Base-by-base conservation (phyloP, 2,329 filamentous ascomycete species). In the Pseudogymnoascus sp. region DNA sequence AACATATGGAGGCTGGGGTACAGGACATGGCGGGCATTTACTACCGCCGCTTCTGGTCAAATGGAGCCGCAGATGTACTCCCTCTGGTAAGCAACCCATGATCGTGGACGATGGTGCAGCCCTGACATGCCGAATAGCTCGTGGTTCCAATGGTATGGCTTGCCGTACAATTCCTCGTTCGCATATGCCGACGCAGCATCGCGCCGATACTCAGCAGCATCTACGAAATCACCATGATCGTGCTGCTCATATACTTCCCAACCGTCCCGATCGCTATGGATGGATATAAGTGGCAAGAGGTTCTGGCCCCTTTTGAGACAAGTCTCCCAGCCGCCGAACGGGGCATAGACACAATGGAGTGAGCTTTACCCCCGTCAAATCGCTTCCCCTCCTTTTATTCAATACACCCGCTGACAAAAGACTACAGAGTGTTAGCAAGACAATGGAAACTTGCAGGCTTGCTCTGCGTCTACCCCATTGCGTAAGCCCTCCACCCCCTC, bases 221-320 rank as follows among this genome's bases (percentile, higher is more conserved):
- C 28, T 55, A 33, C 49, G 49, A 55, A 55, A 55, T 55, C n/a
- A 55, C 49, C n/a, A 33, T 33, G 49, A 55, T 55, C 16, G 49
- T 55, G 49, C 49, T 55, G n/a, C 28, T 16, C 28, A 55, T 55
- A 55, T 55, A 55, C 49, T 33, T 55, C 5, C 49, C 49, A 33
- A 33, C 25, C 5, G 49, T 55, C 28, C n/a, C 49, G 28, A 9
- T 55, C 49, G 49, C 49, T 4, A 55, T 16, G 49, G 49, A 55
- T 33, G 49, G 49, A 55, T 55, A 55, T 7, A 55, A 33, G n/a
- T 55, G 49, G 49, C 28, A 30, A 14, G 49, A 55, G 9, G 28
- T 55, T 22, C 11, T 30, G 2, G 49, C 19, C 16, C 33, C 12
- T 5, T 55, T 55, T 12, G n/a, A 2, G n/a, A 1, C 5, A 12